A percentile compares a stretch with the other conserved stretches of the same genome.
Conservation (phyloP, 2,329 filamentous ascomycete species). For the Hypomyces rosellus region DNA sequence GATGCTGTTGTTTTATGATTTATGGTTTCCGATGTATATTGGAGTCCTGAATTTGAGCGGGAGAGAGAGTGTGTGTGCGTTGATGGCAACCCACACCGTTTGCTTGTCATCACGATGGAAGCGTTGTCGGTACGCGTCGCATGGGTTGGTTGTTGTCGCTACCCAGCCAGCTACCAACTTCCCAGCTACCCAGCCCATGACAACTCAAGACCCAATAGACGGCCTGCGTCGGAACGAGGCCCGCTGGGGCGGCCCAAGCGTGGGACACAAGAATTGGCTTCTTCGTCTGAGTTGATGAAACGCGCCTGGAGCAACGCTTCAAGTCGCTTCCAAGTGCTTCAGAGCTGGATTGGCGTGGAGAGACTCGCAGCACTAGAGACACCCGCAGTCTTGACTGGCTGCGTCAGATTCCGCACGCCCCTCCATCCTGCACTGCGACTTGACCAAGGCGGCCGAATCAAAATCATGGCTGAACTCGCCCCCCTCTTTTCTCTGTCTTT, state of each 20-base stretch:
- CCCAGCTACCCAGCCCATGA: too few species aligned
- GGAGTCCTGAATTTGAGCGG: too few species aligned
- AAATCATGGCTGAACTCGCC: conserved; percentile 9
- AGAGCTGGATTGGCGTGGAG: conserved; percentile 3
- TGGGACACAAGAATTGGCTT: conserved; percentile 17
- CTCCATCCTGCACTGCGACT: conserved; percentile 15
- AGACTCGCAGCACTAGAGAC: conserved; percentile 29
- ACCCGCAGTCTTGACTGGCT: conserved; percentile 19
- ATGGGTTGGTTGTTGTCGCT: too few species aligned
- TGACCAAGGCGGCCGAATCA: conserved; percentile 1
- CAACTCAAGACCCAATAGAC: not conserved
- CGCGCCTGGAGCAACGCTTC: conserved; percentile 36
- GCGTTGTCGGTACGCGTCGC: too few species aligned
- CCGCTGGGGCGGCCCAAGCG: conserved; percentile 3
- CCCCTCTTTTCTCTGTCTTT: not conserved
- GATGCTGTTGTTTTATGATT: too few species aligned
- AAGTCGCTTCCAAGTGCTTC: not conserved
- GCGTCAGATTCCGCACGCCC: conserved; percentile 15
- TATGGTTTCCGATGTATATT: too few species aligned
- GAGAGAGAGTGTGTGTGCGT: too few species aligned
- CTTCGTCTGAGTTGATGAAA: conserved; percentile 36
- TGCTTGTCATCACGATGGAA: too few species aligned
- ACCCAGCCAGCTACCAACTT: too few species aligned
- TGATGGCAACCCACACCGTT: too few species aligned
- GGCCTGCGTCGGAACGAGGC: not conserved